Evolutionary conservation across 208 protist species (phyloP), one percentile per base, ranked within the genome.

Genomic region (Acanthamoeba triangularis): DNA sequence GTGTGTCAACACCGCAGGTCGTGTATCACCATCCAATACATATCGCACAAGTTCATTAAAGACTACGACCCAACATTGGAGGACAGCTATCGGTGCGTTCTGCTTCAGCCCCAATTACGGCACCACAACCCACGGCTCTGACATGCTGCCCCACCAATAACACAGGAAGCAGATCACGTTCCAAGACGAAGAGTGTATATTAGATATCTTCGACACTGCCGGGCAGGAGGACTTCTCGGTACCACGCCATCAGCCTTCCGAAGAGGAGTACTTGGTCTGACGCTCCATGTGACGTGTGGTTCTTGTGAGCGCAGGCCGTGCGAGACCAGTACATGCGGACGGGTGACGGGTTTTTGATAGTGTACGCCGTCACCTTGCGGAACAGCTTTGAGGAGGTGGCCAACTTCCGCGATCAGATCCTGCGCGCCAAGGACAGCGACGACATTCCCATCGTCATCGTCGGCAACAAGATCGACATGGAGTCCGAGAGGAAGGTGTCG

Each of bases 381-480:
- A 95, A 76, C 35, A 97, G 97, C 16, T 98, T 98, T 74, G 97
- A 98, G 90, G 97, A 98, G 95, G 90, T 98, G 20, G 33, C 56
- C 23, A 90, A 90, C 52, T 98, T 98, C 56, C 90, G 95, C 47
- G 97, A 98, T 28, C 97, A 98, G 90, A 98, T 98, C 20, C 87
- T 98, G 41, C 94, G 97, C 85, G 97, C 98, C 1, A 98, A 98
- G 65, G 97, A 98, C 82, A 80, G 59, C 35, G 96, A 97, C 67
- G 52, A 95, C 63, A 52, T 96, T 11, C 96, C 96, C 54, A 98
- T 97, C 54, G 97, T 97, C 18, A n/a, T 98, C 1, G 54, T 98
- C 20, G 98, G 95, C 35, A 98, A 98, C 18, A 98, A 98, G 94
- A 72, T 30, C 59, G 98, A 98, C 96, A 82, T 98, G n/a, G 96